A percentile compares a stretch with the other conserved stretches of the same genome.
Evolutionary conservation across 495 filamentous ascomycete species (phyloP).

Genomic region (Penicillium samsonianum): DNA sequence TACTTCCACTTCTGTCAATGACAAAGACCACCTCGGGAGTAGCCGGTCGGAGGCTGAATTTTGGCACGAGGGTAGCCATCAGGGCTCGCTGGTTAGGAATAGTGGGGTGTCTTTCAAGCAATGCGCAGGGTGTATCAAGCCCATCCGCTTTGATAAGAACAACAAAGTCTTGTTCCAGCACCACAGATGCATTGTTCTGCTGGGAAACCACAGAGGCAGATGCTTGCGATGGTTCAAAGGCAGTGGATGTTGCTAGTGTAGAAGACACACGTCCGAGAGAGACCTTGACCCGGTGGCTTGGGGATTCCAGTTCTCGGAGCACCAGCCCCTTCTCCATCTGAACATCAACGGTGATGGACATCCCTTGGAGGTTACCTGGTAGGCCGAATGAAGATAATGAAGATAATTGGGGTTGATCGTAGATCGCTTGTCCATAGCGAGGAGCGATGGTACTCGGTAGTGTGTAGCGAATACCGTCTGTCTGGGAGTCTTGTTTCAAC

Average conservation of each 20-base stretch:
- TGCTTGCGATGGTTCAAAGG: conserved; percentile 55
- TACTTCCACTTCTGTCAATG: conserved; percentile 67
- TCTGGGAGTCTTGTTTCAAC: conserved; percentile 23
- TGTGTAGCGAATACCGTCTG: conserved; percentile 19
- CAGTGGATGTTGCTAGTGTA: conserved; percentile 28
- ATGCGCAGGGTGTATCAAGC: conserved; percentile 55
- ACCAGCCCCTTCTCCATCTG: conserved; percentile 54
- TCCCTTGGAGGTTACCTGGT: conserved; percentile 34
- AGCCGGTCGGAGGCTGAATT: conserved; percentile 55
- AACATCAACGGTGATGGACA: conserved; percentile 61
- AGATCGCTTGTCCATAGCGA: conserved; percentile 9
- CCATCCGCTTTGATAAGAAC: conserved; percentile 59
- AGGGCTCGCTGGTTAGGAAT: conserved; percentile 62
- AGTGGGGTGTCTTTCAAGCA: conserved; percentile 63
- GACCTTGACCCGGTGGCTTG: conserved; percentile 67
- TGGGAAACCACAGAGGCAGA: conserved; percentile 54
- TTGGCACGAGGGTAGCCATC: conserved; percentile 68
- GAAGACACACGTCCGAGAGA: conserved; percentile 58
- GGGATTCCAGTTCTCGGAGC: conserved; percentile 62
- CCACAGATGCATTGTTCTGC: conserved; percentile 1
- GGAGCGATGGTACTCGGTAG: conserved; percentile 22
- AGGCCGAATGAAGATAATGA: background rate
- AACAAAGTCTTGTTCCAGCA: conserved; percentile 46
- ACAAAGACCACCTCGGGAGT: conserved; percentile 70
- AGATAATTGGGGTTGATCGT: background rate